Conservation (phyloP, 768 basidiomycete genomes). For the Artomyces pyxidatus region DNA sequence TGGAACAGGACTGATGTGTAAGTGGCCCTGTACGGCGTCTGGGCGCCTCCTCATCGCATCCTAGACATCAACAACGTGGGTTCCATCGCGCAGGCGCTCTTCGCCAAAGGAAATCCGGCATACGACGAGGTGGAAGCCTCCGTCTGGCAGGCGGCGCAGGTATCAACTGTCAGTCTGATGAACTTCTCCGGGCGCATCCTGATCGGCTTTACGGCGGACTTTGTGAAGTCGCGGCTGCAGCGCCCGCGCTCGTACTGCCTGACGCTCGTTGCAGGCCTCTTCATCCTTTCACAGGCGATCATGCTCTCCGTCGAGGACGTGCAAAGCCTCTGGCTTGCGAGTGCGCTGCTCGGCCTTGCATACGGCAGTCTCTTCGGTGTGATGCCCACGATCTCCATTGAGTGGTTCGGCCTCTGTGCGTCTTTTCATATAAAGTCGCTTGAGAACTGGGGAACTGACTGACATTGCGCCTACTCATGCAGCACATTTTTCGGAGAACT, state of each 20-base stretch:
- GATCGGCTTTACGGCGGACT: constrained; percentile 69
- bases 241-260: constrained; percentile 65
- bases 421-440: constrained; percentile 13
- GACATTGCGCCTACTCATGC: background rate
- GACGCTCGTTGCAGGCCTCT: constrained; percentile 54
- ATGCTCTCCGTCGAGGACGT: constrained; percentile 51
- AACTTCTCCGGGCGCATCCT: constrained; percentile 75
- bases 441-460: background rate
- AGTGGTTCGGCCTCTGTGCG: constrained; percentile 86
- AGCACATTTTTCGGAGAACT: constrained; percentile 80
- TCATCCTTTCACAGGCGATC: constrained; percentile 65
- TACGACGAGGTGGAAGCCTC: constrained; percentile 66
- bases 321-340: constrained; percentile 56
- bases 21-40: constrained; percentile 15
- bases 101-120: constrained; percentile 45
- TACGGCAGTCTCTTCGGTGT: constrained; percentile 72
- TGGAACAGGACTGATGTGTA: constrained; percentile 74
- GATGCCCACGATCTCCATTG: constrained; percentile 68
- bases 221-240: constrained; percentile 43
- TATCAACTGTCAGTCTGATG: constrained; percentile 72
- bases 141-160: constrained; percentile 77
- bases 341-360: constrained; percentile 48
- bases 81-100: constrained; percentile 62
- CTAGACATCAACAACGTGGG: constrained; percentile 85
- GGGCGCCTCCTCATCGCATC: constrained; percentile 1